Conservation (phyloP, 2,329 filamentous ascomycete genomes). For the Myrmaecium sp. region DNA sequence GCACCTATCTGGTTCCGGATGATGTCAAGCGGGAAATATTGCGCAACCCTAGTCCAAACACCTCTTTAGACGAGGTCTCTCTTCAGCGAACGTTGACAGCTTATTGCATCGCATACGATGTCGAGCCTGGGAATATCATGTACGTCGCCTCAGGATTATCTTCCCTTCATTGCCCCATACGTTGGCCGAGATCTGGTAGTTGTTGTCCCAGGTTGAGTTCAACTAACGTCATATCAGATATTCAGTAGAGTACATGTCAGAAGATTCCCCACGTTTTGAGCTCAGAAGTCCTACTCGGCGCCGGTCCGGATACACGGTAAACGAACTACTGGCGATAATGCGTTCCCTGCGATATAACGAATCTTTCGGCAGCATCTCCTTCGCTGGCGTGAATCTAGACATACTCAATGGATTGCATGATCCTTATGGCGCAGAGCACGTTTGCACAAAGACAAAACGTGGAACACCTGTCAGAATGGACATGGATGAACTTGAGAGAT, state of each 20-base stretch:
- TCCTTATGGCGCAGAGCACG: slow-evolving; percentile 41
- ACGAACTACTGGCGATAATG: slow-evolving; percentile 55
- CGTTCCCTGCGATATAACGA: slow-evolving; percentile 55
- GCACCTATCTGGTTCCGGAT: slow-evolving; percentile 43
- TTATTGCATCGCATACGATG: slow-evolving; percentile 51
- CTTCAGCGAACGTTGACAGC: slow-evolving; percentile 52
- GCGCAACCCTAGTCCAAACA: slow-evolving; percentile 24
- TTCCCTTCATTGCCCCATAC: too few relatives aligned
- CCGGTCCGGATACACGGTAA: slow-evolving; percentile 36
- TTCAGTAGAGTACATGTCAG: slow-evolving; percentile 23
- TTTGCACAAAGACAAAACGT: slow-evolving; percentile 39
- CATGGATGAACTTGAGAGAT: slow-evolving; percentile 33
- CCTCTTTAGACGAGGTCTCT: slow-evolving; percentile 42
- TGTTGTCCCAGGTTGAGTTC: not conserved
- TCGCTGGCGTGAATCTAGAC: slow-evolving; percentile 47
- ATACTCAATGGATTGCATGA: slow-evolving; percentile 45
- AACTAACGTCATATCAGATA: slow-evolving; percentile 19
- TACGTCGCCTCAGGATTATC: too few relatives aligned
- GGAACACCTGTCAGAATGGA: slow-evolving; percentile 39
- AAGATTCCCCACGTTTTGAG: slow-evolving; percentile 51
- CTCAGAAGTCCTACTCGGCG: slow-evolving; percentile 27
- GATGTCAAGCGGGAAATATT: slow-evolving; percentile 19
- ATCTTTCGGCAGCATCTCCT: slow-evolving; percentile 49
- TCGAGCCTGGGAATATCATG: slow-evolving; percentile 49
- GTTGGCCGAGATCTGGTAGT: not conserved